Evolutionary conservation across 768 basidiomycete genomes (phyloP).

Genomic region (Leccinum rimulosum): DNA sequence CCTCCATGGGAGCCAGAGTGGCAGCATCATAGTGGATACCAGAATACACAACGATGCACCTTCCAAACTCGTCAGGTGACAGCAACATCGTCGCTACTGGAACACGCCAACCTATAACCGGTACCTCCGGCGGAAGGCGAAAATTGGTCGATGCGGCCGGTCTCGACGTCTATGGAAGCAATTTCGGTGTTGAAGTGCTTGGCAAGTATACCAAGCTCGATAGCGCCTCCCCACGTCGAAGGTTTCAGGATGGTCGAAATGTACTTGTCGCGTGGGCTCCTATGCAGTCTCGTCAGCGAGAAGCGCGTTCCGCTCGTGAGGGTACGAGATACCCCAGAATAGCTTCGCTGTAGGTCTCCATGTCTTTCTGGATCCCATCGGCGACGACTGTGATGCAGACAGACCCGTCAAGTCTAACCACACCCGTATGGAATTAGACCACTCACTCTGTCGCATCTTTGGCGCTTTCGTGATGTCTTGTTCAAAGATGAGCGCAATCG

Average conservation of each 20-base stretch:
- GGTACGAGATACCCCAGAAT: slow-evolving; percentile 70
- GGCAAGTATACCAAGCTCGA: slow-evolving; percentile 86
- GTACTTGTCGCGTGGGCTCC: slow-evolving; percentile 63
- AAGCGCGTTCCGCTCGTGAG: background rate
- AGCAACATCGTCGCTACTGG: background rate
- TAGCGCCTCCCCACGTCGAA: slow-evolving; percentile 92
- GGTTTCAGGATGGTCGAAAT: slow-evolving; percentile 78
- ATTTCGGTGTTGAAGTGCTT: slow-evolving; percentile 84
- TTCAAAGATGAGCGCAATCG: slow-evolving; percentile 81
- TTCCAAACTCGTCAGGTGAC: slow-evolving; percentile 22
- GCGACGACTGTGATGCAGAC: slow-evolving; percentile 64
- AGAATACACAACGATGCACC: slow-evolving; percentile 84
- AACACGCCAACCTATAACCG: slow-evolving; percentile 28
- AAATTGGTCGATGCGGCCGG: slow-evolving; percentile 85
- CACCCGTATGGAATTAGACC: background rate
- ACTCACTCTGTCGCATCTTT: slow-evolving; percentile 70
- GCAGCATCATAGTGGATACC: slow-evolving; percentile 97
- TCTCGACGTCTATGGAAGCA: slow-evolving; percentile 87
- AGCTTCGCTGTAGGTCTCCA: slow-evolving; percentile 74
- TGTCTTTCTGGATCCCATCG: slow-evolving; percentile 70
- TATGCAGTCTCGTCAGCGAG: slow-evolving; percentile 25
- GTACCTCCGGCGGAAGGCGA: slow-evolving; percentile 37
- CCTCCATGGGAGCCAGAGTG: slow-evolving; percentile 72
- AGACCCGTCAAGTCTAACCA: slow-evolving; percentile 6
- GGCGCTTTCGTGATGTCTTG: slow-evolving; percentile 73